phyloP scores from a whole-genome alignment of 768 basidiomycete species.

The Hortiboletus campestris region DNA sequence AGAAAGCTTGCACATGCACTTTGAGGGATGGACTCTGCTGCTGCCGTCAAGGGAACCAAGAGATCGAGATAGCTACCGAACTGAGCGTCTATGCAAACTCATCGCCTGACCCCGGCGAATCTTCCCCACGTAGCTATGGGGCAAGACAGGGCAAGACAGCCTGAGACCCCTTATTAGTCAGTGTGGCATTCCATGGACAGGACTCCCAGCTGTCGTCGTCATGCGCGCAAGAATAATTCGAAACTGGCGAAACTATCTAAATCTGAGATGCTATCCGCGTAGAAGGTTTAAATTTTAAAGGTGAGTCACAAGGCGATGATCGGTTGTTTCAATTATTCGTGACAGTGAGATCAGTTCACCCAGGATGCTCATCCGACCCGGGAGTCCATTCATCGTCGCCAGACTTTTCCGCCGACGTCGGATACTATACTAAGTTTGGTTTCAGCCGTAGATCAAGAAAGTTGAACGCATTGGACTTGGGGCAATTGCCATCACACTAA shows the following conservation, averaged over 20 bases:
- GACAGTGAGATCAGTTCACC: conserved; percentile 11
- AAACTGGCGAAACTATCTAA: not conserved
- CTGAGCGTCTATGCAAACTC: not conserved
- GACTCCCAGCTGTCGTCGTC: not conserved
- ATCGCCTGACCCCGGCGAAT: not conserved
- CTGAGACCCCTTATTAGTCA: not conserved
- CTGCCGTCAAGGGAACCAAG: not conserved
- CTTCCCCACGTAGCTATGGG: not conserved
- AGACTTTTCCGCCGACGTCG: conserved; percentile 8
- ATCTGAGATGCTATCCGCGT: not conserved
- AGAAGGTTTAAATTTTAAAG: conserved; percentile 5
- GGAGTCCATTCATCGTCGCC: conserved; percentile 1
- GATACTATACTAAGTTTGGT: not conserved
- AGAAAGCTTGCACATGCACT: not conserved
- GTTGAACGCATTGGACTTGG: not conserved
- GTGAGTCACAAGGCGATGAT: not conserved
- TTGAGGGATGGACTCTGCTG: not conserved
- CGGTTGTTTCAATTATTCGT: conserved; percentile 7
- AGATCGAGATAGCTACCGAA: not conserved
- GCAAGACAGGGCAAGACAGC: not conserved
- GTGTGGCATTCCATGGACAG: not conserved
- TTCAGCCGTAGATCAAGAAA: not conserved
- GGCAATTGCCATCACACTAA: not conserved
- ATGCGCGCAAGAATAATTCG: not conserved
- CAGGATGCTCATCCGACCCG: not conserved